Conservation (phyloP, 1,284 basidiomycete species). For the Irpex sp. region DNA sequence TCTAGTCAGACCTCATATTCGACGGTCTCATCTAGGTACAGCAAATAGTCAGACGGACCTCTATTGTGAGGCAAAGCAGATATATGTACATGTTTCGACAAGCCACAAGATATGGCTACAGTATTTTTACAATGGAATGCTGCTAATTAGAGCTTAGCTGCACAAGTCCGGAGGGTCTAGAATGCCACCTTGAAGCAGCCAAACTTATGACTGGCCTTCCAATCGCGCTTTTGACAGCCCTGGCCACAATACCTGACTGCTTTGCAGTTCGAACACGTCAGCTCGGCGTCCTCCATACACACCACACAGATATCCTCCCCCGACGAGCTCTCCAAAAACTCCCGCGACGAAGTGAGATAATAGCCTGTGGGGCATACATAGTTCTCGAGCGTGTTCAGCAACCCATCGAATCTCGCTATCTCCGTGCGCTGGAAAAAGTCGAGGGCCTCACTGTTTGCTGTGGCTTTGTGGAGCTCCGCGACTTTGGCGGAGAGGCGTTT, state of each 20-base stretch:
- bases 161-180: background rate
- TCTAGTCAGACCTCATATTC: no score
- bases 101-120: no score
- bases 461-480: background rate
- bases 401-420: constrained; percentile 14
- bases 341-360: constrained; percentile 16
- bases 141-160: no score
- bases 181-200: constrained; percentile 2
- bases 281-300: constrained; percentile 8
- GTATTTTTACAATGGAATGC: no score
- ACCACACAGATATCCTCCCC: constrained; percentile 7
- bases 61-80: no score
- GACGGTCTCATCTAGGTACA: no score
- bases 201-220: constrained; percentile 4
- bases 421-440: constrained; percentile 7
- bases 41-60: no score
- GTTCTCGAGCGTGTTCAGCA: constrained; percentile 11
- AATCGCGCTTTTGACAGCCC: constrained; percentile 1
- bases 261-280: constrained; percentile 7
- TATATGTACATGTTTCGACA: no score
- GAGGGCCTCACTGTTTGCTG: background rate
- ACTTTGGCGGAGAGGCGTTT: background rate
- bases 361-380: constrained; percentile 6
- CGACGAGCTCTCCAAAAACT: constrained; percentile 13
- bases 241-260: constrained; percentile 3